Percentiles rank a stretch among this genome's conserved stretches.
Evolutionary conservation across 257 asterid species (phyloP).

Genomic region (Nicotiana knightiana): DNA sequence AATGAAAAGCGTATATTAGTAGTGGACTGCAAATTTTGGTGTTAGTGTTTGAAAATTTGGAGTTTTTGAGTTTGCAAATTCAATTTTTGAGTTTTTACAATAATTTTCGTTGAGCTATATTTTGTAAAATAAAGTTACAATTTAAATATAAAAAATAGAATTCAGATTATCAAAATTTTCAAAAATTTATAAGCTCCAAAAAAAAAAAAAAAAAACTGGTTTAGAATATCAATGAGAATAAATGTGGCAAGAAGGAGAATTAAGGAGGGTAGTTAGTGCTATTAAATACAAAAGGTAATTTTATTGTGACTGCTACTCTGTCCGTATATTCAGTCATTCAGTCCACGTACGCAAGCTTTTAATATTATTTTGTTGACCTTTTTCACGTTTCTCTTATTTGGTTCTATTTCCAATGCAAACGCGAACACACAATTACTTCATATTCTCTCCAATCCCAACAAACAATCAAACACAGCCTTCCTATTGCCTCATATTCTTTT

Average conservation of each 20-base stretch:
- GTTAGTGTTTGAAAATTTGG: too few species aligned
- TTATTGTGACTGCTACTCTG: neutral
- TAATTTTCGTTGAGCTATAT: too few species aligned
- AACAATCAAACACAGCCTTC: neutral
- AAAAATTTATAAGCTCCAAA: too few species aligned
- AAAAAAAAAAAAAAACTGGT: too few species aligned
- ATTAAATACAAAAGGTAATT: neutral
- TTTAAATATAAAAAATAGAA: too few species aligned
- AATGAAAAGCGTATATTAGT: too few species aligned
- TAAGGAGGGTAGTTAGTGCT: neutral
- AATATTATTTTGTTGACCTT: neutral
- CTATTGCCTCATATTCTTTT: too few species aligned
- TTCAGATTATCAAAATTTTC: too few species aligned
- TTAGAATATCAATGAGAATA: neutral
- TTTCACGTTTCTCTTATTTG: neutral
- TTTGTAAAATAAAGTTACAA: too few species aligned
- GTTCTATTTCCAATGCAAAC: neutral
- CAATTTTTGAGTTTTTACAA: too few species aligned
- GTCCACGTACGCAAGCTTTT: neutral
- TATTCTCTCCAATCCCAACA: neutral
- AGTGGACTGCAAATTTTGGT: too few species aligned
- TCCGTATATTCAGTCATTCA: neutral
- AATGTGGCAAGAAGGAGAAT: neutral
- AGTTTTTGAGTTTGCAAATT: too few species aligned
- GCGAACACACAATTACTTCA: neutral